Evolutionary conservation across 306 rosid species (phyloP), one percentile per base, ranked within the genome.

Genomic region (Quercus gilva): DNA sequence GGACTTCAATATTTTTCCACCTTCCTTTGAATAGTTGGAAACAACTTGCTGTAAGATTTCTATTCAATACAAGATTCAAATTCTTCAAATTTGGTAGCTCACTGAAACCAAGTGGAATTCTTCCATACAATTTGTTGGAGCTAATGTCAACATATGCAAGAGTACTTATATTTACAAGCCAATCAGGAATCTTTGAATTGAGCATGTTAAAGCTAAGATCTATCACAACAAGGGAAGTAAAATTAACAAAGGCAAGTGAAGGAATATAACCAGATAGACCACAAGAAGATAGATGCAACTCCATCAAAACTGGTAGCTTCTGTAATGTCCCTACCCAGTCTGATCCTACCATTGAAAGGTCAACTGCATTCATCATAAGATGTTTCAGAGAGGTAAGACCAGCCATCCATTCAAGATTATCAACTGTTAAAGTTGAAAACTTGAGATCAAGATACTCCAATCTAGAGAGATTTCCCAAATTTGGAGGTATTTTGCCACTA

Each of bases 31-130:
- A 85, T 4, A 87, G 71, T 67, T 80, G 87, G n/a, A 74, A 75
- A 76, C 88, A 87, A 37, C 58, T 85, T 76, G 85, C 90, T 4
- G 75, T 76, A 26, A 85, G 88, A 73, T 82, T 51, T 0, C 2
- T 0, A 33, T 85, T 85, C 6, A 2, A 2, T 5, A 31, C 5
- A 61, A 89, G 78, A 63, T 58, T 5, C 49, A 87, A 56, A n/a
- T 0, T 41, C 56, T 26, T n/a, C 71, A 89, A 78, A 71, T 77
- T 74, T 12, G 85, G 84, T 9, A 84, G 61, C 31, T 82, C 79
- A 23, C 86, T 4, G 0, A 87, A 80, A 13, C 84, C 85, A 11
- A 85, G 92, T 26, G 92, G 89, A 58, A 89, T 87, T 73, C 83
- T 85, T 76, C 90, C 92, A 81, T 78, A 71, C 52, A 89, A 41